Conservation (phyloP, 495 filamentous ascomycete species). For the Apiosordaria backusii region DNA sequence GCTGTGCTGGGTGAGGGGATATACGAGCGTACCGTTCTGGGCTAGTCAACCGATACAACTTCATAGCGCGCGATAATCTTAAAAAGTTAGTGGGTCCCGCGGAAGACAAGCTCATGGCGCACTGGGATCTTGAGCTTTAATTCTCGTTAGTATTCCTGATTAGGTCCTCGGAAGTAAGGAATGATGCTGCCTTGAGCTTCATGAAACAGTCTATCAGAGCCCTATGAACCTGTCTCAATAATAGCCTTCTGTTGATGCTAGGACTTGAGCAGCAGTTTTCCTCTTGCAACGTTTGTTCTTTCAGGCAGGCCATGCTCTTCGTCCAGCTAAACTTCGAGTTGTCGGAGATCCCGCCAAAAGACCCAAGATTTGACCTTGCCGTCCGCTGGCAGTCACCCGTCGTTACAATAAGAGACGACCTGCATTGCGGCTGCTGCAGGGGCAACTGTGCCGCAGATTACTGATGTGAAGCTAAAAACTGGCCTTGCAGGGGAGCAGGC, state of each 20-base stretch:
- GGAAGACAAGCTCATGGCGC: not conserved
- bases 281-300: not conserved
- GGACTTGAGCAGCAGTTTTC: not conserved
- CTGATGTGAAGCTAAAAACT: not conserved
- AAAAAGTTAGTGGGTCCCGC: not conserved
- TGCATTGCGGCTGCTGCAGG: not conserved
- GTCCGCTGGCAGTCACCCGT: not conserved
- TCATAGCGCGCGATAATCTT: not conserved
- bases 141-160: not conserved
- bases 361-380: not conserved
- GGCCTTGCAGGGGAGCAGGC: not conserved
- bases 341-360: not conserved
- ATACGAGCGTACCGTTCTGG: not conserved
- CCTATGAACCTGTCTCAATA: not conserved
- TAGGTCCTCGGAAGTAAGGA: not conserved
- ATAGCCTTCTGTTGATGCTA: too few species aligned
- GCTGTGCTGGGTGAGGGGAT: not conserved
- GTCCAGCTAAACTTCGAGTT: not conserved
- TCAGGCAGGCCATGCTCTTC: not conserved
- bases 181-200: not conserved
- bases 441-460: not conserved
- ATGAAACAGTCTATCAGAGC: not conserved
- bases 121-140: not conserved
- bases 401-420: not conserved
- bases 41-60: not conserved